phyloP scores from a whole-genome alignment of 345 rosid genomes.

The Syzygium aromaticum region DNA sequence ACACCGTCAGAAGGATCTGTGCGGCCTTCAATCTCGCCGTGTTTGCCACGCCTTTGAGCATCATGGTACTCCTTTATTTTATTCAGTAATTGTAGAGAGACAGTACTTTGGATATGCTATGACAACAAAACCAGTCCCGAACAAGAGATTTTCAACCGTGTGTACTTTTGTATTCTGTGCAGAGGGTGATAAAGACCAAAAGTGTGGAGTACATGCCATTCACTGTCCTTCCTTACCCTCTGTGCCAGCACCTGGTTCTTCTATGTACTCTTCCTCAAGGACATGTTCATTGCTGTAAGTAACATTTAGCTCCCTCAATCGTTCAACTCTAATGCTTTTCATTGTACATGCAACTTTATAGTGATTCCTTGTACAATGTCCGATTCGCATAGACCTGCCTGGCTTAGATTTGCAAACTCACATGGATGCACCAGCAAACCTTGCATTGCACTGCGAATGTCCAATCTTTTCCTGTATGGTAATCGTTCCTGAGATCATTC shows the following conservation, averaged over 20 bases:
- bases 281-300: slow-evolving; percentile 21
- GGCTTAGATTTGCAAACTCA: neutral
- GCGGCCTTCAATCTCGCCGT: slow-evolving; percentile 29
- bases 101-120: neutral
- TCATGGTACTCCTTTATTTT: slow-evolving; percentile 20
- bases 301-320: neutral
- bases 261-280: slow-evolving; percentile 14
- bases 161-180: neutral
- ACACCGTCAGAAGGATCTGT: slow-evolving; percentile 37
- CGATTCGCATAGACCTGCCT: neutral
- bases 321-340: neutral
- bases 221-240: slow-evolving; percentile 26
- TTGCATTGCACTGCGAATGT: neutral
- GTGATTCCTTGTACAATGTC: neutral
- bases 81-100: neutral
- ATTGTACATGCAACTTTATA: neutral
- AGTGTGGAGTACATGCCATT: slow-evolving; percentile 53
- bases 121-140: neutral
- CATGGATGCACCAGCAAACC: neutral
- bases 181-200: slow-evolving; percentile 36
- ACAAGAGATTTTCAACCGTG: neutral
- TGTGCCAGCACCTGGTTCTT: slow-evolving; percentile 20
- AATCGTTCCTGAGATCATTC: neutral
- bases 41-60: slow-evolving; percentile 42
- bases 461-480: neutral